These are phyloP conservation scores for Lepidium didymum DNA, from an alignment of 345 rosid genomes.

Conservation along the genomic window DNA sequence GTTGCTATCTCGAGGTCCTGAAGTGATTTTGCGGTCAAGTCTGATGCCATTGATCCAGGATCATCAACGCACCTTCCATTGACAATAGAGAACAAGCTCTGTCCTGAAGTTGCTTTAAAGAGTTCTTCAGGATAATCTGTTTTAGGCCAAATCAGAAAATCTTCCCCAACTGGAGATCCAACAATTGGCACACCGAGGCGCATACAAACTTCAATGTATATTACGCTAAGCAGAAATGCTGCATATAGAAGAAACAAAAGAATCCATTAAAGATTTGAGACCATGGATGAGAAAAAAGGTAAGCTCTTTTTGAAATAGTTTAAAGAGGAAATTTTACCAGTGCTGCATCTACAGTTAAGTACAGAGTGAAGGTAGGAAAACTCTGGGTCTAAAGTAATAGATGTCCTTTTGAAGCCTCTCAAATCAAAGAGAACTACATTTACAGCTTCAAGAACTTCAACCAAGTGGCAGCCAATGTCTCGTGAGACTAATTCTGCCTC, in stretches of 20 bases:
- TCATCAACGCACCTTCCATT: constrained; percentile 90
- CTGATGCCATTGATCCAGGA: constrained; percentile 86
- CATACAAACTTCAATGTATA: constrained; percentile 86
- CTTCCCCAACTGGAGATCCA: constrained; percentile 97
- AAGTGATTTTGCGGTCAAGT: constrained; percentile 74
- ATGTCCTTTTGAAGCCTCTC: constrained; percentile 73
- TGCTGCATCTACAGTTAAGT: constrained; percentile 65
- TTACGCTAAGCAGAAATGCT: constrained; percentile 88
- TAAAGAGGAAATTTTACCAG: constrained; percentile 46
- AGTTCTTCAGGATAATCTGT: constrained; percentile 84
- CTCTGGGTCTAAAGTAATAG: constrained; percentile 54
- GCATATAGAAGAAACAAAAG: constrained; percentile 13
- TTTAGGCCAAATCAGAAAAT: constrained; percentile 93
- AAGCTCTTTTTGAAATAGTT: constrained; percentile 8
- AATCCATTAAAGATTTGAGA: background rate
- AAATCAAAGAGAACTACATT: constrained; percentile 69
- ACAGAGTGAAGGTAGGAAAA: constrained; percentile 71
- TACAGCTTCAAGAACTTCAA: constrained; percentile 75
- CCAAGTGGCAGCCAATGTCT: constrained; percentile 75
- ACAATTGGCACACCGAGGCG: constrained; percentile 67
- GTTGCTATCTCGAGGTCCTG: constrained; percentile 74
- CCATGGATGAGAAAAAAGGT: background rate
- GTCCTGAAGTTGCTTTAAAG: constrained; percentile 67
- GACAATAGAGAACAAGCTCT: constrained; percentile 74
- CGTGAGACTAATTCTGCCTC: constrained; percentile 76